phyloP scores from a whole-genome alignment of 2,329 filamentous ascomycete genomes.

The Verticillium nubilum region DNA sequence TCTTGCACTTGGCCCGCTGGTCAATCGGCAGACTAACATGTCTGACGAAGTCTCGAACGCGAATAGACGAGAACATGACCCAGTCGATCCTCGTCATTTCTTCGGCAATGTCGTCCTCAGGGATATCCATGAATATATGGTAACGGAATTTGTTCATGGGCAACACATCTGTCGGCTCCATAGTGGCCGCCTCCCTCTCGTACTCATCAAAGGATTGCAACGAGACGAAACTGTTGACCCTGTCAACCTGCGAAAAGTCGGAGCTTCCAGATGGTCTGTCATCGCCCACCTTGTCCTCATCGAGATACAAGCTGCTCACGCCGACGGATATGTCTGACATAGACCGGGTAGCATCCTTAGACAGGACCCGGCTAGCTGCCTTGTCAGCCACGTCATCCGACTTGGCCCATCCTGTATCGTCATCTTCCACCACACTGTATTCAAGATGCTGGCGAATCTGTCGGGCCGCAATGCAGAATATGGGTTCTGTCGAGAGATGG shows the following conservation, averaged over 20 bases:
- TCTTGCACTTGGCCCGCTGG: constrained; percentile 69
- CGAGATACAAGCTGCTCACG: constrained; percentile 42
- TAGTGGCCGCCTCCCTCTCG: constrained; percentile 66
- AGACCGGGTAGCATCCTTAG: constrained; percentile 17
- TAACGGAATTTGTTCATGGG: constrained; percentile 81
- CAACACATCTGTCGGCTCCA: constrained; percentile 65
- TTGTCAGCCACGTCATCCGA: constrained; percentile 53
- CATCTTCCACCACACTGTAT: constrained; percentile 69
- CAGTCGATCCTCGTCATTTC: constrained; percentile 96
- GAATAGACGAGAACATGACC: constrained; percentile 95
- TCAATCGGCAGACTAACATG: constrained; percentile 73
- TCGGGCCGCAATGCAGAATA: constrained; percentile 78
- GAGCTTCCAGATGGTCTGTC: constrained; percentile 42
- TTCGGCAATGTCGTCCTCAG: constrained; percentile 79
- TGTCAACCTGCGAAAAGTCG: constrained; percentile 33
- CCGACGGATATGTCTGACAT: constrained; percentile 34
- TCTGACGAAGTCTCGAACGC: constrained; percentile 85
- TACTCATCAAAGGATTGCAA: constrained; percentile 72
- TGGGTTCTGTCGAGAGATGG: constrained; percentile 68
- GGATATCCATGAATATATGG: constrained; percentile 81
- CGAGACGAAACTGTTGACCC: constrained; percentile 37
- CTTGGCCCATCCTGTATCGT: constrained; percentile 90
- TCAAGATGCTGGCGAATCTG: constrained; percentile 81
- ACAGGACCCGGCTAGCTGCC: constrained; percentile 25
- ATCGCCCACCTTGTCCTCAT: constrained; percentile 35